These are phyloP conservation scores for Ustilago xerochloae DNA, from an alignment of 1,284 basidiomycete species.

Conservation along the genomic window DNA sequence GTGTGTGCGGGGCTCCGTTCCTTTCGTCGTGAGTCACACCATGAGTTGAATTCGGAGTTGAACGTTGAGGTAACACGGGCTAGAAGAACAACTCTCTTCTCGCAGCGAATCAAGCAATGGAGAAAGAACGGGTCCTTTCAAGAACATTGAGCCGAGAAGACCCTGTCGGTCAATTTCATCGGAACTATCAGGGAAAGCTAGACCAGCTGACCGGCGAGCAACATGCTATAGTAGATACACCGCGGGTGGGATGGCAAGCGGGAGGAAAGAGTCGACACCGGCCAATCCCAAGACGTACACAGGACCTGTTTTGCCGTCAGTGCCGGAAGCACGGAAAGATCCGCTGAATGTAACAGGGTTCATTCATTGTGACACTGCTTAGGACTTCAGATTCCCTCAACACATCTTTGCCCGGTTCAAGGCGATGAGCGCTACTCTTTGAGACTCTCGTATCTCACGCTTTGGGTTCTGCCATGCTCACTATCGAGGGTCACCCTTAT, in stretches of 20 bases:
- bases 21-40: no score
- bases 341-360: no score
- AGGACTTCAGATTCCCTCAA: neutral
- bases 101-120: no score
- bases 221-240: no score
- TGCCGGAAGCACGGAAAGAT: slow-evolving; percentile 11
- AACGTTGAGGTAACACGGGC: no score
- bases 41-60: no score
- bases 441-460: no score
- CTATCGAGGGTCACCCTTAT: neutral
- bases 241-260: neutral
- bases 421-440: neutral
- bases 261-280: neutral
- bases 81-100: no score
- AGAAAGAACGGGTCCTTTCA: no score
- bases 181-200: slow-evolving; percentile 4
- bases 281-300: slow-evolving; percentile 6
- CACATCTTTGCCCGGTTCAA: neutral
- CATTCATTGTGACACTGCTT: no score
- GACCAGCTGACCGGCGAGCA: neutral
- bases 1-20: neutral
- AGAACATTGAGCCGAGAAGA: neutral
- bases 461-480: neutral
- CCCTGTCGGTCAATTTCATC: slow-evolving; percentile 12
- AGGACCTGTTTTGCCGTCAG: neutral